Evolutionary conservation across 140 eudicot genomes (phyloP).

Genomic region (Bidens hawaiensis): DNA sequence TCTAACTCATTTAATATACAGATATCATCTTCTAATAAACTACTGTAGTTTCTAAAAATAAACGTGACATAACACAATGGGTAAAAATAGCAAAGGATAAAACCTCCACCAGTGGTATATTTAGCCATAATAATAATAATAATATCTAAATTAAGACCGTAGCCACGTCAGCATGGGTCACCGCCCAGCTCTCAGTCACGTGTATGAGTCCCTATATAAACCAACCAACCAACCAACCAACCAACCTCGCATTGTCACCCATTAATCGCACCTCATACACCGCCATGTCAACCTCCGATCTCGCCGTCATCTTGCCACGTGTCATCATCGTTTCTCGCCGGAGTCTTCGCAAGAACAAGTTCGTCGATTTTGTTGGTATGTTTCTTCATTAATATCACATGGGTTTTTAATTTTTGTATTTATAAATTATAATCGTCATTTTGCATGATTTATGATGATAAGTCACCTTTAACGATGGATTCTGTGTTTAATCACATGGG

Average conservation of each 20-base stretch:
- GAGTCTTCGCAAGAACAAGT: slow-evolving; percentile 89
- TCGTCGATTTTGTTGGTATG: slow-evolving; percentile 74
- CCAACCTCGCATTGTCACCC: slow-evolving; percentile 2
- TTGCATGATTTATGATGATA: neutral
- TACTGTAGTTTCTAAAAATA: neutral
- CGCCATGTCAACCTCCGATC: slow-evolving; percentile 41
- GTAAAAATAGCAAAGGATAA: too few species aligned
- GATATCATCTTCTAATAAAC: neutral
- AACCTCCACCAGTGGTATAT: neutral
- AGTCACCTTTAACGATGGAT: neutral
- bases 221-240: too few species aligned
- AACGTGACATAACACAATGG: too few species aligned
- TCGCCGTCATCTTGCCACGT: slow-evolving; percentile 75
- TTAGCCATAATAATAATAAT: too few species aligned
- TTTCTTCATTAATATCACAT: neutral
- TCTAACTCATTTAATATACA: neutral
- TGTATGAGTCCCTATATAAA: slow-evolving; percentile 18
- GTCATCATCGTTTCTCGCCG: slow-evolving; percentile 59
- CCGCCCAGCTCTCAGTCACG: slow-evolving; percentile 2
- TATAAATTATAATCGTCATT: neutral
- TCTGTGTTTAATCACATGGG: too few species aligned
- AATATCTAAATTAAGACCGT: neutral
- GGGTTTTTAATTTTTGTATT: neutral
- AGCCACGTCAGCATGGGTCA: slow-evolving; percentile 13
- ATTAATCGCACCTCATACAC: slow-evolving; percentile 12